Base-by-base conservation (phyloP, 2,329 filamentous ascomycete species). In the Penicillium sp. region DNA sequence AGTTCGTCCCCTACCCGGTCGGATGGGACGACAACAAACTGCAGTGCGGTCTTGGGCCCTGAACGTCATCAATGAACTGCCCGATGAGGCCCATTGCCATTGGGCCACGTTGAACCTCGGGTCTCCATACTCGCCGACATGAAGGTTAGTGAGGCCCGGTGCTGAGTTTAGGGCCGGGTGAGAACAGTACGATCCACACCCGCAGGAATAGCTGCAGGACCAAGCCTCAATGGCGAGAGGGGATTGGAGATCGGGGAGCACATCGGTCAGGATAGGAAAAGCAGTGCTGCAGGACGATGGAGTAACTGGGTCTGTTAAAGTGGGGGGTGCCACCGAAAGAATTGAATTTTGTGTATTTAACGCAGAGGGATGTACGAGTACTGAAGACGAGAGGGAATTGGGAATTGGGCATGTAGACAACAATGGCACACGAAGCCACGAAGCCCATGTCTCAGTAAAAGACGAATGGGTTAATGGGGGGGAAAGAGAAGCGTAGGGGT, bases 31-130 rank as follows among this genome's bases (percentile, higher is more conserved):
- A 57, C 60, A 59, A 61, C 58, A 57, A 60, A 63, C 58, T 61
- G 61, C 67, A 67, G 54, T 62, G 62, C 57, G 60, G 61, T 59
- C 59, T 68, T 65, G 60, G 63, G 60, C 57, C 64, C 63, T 65
- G 62, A 63, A 71, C 63, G 63, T 67, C 64, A 68, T 67, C 48
- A 55, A 64, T 60, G 68, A 72, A 70, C 66, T 63, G 61, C 64
- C 65, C 59, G 63, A 68, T 62, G 59, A 52, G 56, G 63, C 54
- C 38, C 32, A 32, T 53, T 67, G 53, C 68, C 58, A 75, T 75
- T 75, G 73, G 72, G 64, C 73, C 73, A 76, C 73, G 73, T 76
- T 69, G 73, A 27, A 44, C 66, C 62, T 48, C 53, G 59, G 58
- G 67, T 59, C 59, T 63, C 65, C 66, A 66, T 66, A 57, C 58